phyloP scores from a whole-genome alignment of 1,284 basidiomycete genomes.

The Violaceomyces palustris region DNA sequence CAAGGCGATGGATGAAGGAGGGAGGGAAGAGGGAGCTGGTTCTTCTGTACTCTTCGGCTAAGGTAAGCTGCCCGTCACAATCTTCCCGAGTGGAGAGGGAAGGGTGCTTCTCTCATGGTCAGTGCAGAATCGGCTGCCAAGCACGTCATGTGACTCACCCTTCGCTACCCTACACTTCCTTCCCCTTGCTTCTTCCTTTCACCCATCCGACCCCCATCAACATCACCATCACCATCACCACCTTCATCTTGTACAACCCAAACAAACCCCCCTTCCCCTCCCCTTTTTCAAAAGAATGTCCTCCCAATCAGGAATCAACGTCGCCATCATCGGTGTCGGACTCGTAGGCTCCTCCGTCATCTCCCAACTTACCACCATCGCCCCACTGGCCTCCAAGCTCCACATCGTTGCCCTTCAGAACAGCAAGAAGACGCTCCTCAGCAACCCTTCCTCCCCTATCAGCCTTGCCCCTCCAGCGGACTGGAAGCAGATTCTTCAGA shows the following conservation, averaged over 20 bases:
- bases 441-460: constrained; percentile 15
- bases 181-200: not conserved
- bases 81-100: too few relatives aligned
- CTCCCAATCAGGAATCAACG: constrained; percentile 32
- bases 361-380: constrained; percentile 38
- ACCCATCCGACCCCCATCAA: too few relatives aligned
- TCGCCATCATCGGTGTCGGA: constrained; percentile 49
- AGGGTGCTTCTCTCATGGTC: not conserved
- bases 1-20: too few relatives aligned
- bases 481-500: constrained; percentile 33
- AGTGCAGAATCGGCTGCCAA: not conserved
- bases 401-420: constrained; percentile 48
- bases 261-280: not conserved
- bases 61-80: too few relatives aligned
- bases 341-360: constrained; percentile 50
- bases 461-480: constrained; percentile 16
- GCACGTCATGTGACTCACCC: constrained; percentile 5
- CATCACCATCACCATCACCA: not conserved
- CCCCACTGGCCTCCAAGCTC: constrained; percentile 25
- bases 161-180: not conserved
- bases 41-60: too few relatives aligned
- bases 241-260: not conserved
- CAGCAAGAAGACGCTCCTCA: constrained; percentile 48
- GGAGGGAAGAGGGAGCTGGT: too few relatives aligned
- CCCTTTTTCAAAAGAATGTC: constrained; percentile 8